Evolutionary conservation across 495 filamentous ascomycete species (phyloP).

Genomic region (Cryomyces antarcticus): DNA sequence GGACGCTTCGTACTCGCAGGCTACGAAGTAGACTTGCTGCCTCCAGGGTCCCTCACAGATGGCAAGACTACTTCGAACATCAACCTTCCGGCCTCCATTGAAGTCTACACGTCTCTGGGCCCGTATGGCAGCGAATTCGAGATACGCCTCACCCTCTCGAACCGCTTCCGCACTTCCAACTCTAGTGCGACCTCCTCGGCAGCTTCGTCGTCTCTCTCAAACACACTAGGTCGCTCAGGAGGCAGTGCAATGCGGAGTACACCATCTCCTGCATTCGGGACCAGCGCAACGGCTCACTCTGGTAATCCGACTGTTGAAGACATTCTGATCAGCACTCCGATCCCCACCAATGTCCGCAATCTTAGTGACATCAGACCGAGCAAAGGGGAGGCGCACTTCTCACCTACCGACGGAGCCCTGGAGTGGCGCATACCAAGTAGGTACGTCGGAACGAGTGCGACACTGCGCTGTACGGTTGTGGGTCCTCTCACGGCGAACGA

Average conservation of each 20-base stretch:
- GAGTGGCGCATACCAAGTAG: constrained; percentile 72
- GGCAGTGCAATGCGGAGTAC: constrained; percentile 1
- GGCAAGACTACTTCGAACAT: constrained; percentile 29
- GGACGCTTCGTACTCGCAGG: constrained; percentile 86
- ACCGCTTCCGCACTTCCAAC: constrained; percentile 22
- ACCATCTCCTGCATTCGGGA: constrained; percentile 37
- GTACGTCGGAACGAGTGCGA: constrained; percentile 43
- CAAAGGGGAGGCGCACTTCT: constrained; percentile 68
- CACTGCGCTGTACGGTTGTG: constrained; percentile 60
- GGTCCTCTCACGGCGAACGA: background rate
- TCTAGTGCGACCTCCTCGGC: constrained; percentile 6
- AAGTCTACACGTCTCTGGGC: constrained; percentile 65
- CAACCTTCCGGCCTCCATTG: constrained; percentile 60
- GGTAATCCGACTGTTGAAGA: constrained; percentile 51
- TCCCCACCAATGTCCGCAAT: constrained; percentile 65
- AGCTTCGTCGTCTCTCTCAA: constrained; percentile 5
- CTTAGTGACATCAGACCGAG: constrained; percentile 68
- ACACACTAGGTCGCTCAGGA: background rate
- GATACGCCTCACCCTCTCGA: constrained; percentile 52
- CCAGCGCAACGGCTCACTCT: constrained; percentile 22
- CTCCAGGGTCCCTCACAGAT: constrained; percentile 7
- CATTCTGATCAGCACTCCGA: constrained; percentile 57
- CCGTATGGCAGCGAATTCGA: constrained; percentile 66
- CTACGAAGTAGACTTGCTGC: constrained; percentile 80
- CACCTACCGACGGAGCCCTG: constrained; percentile 44